Evolutionary conservation across 352 stramenopile genomes (phyloP), one percentile per base, ranked within the genome.

Genomic region (Globisporangium megalacanthum): DNA sequence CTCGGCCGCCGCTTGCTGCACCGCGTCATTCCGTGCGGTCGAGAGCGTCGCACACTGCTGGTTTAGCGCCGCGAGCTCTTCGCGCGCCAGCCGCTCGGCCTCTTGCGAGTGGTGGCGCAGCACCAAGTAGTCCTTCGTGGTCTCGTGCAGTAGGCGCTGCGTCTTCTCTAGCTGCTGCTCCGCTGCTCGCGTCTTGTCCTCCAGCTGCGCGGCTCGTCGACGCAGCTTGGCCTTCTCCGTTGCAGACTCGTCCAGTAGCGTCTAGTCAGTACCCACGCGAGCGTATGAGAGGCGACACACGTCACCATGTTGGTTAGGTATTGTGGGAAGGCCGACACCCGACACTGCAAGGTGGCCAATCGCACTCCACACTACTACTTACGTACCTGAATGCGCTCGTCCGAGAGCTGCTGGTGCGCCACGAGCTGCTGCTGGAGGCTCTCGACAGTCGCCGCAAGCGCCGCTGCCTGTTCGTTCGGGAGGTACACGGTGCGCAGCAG

Each of bases 401-500:
- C 71, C 17, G 72, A 60, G 31, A 92, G 65, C 54, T 77, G 58
- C 47, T 86, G 69, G 49, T 88, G 74, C 8, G 68, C 57, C 0
- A 71, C 59, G 4, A 93, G 76, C 54, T 94, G 77, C 14, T 82
- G 62, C 47, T 87, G 69, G 8, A 95, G 67, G 20, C 66, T 75
- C 22, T 86, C 60, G 41, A 89, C 73, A 0, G 73, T 80, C 59
- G 70, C 68, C 6, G 67, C 59, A 19, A 94, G 65, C 33, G 52
- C 60, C 11, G 78, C 73, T 3, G 75, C 71, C 53, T 90, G 77
- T 8, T 88, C 80, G 57, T 82, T 88, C 3, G 82, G 83, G 66
- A 92, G 73, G 53, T 92, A 94, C 17, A 92, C 72, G 17, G 82
- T 94, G 3, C 82, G 75, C 19, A 94, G 59, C 39, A 92, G 73